Percentiles rank a stretch among this genome's conserved stretches.
phyloP scores from a whole-genome alignment of 371 early-diverging fungal genomes.

The Mucor sp. region DNA sequence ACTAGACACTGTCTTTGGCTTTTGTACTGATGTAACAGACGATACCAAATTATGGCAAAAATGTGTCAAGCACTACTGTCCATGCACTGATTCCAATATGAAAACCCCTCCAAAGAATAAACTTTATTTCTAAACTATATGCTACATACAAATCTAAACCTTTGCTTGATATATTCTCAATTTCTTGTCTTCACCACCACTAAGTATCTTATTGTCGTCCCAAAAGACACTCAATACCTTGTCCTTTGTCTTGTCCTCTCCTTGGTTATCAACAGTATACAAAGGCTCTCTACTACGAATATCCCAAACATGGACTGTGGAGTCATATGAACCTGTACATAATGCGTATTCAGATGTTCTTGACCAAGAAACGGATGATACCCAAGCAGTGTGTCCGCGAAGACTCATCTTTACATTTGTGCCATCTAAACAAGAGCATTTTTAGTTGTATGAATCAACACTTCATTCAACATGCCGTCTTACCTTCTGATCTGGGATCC shows the following conservation, averaged over 20 bases:
- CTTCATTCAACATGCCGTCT: not conserved
- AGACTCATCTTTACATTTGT: constrained; percentile 80
- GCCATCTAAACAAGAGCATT: constrained; percentile 46
- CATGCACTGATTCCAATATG: constrained; percentile 1
- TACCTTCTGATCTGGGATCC: constrained; percentile 84
- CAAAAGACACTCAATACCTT: constrained; percentile 86
- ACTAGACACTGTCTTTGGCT: constrained; percentile 18
- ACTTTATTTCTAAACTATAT: constrained; percentile 9
- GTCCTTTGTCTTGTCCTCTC: constrained; percentile 46
- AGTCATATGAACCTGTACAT: constrained; percentile 86
- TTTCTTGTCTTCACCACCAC: constrained; percentile 87
- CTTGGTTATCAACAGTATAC: constrained; percentile 58
- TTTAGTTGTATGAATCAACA: not conserved
- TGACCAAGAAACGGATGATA: constrained; percentile 86
- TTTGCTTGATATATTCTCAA: constrained; percentile 72
- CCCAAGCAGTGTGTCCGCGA: constrained; percentile 80
- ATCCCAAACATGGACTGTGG: constrained; percentile 93
- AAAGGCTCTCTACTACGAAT: constrained; percentile 79
- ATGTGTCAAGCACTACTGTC: constrained; percentile 18
- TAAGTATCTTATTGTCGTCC: constrained; percentile 69
- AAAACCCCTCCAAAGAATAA: not conserved
- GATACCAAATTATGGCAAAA: constrained; percentile 14
- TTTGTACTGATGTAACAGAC: constrained; percentile 17
- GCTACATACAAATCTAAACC: constrained; percentile 5
- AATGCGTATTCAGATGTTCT: constrained; percentile 73